A percentile compares a stretch with the other conserved stretches of the same genome.
Evolutionary conservation across 2,329 filamentous ascomycete genomes (phyloP).

Genomic region (Colletotrichum coccodes): DNA sequence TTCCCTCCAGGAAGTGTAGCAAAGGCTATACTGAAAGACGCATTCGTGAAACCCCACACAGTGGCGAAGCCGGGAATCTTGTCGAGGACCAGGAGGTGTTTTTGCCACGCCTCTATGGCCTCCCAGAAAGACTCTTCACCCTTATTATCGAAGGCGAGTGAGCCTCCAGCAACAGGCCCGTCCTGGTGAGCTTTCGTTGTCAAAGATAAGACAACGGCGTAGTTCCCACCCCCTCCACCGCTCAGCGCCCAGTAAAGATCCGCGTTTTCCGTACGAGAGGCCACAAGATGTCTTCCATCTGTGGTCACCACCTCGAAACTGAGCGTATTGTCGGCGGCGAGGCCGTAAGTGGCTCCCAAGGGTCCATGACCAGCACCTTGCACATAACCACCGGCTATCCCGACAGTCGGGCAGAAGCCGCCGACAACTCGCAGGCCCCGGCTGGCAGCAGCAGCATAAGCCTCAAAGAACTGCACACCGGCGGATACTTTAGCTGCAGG

Average conservation of each 20-base stretch:
- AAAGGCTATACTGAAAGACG: too few relatives aligned
- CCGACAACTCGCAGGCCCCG: conserved; percentile 54
- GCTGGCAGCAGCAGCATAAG: conserved; percentile 47
- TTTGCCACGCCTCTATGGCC: too few relatives aligned
- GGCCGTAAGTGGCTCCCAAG: conserved; percentile 56
- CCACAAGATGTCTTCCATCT: conserved; percentile 51
- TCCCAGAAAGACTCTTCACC: conserved; percentile 56
- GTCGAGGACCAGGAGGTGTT: too few relatives aligned
- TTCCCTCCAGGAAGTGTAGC: too few relatives aligned
- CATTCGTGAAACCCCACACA: too few relatives aligned
- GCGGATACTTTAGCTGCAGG: conserved; percentile 59
- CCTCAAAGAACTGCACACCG: conserved; percentile 58
- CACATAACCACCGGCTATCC: conserved; percentile 63
- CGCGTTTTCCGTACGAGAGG: conserved; percentile 50
- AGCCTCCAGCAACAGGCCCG: conserved; percentile 47
- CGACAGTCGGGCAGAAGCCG: conserved; percentile 61
- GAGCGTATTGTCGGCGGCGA: conserved; percentile 64
- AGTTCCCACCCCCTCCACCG: conserved; percentile 63
- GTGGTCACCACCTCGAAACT: conserved; percentile 59
- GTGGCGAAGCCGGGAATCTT: too few relatives aligned
- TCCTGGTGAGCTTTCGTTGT: background rate
- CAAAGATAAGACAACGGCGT: conserved; percentile 54
- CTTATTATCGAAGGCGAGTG: conserved; percentile 43
- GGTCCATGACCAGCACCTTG: conserved; percentile 65
- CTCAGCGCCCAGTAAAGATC: conserved; percentile 67